Percentiles rank a stretch among this genome's conserved stretches.
These are phyloP conservation scores for Termitomyces sp. DNA, from an alignment of 768 basidiomycete genomes.

Conservation along the genomic window DNA sequence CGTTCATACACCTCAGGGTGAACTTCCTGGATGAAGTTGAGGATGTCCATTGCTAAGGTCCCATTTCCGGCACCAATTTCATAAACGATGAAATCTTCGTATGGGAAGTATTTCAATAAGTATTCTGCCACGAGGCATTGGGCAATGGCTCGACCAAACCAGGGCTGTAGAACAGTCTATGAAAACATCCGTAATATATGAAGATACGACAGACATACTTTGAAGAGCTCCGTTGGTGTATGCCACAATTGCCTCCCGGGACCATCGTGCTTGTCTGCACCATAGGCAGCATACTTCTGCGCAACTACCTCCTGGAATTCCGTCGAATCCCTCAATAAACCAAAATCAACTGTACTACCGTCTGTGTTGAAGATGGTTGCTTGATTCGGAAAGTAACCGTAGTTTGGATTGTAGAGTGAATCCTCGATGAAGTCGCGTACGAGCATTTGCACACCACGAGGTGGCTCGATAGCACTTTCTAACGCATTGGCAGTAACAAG, in stretches of 20 bases:
- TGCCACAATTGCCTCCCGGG: slow-evolving; percentile 95
- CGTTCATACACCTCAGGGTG: slow-evolving; percentile 93
- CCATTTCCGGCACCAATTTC: slow-evolving; percentile 99
- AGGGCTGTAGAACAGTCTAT: slow-evolving; percentile 55
- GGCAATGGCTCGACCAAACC: slow-evolving; percentile 90
- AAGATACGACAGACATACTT: slow-evolving; percentile 47
- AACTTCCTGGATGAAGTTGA: slow-evolving; percentile 70
- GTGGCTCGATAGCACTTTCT: slow-evolving; percentile 53
- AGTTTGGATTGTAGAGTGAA: slow-evolving; percentile 92
- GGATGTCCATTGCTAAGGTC: slow-evolving; percentile 85
- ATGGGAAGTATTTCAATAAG: slow-evolving; percentile 92
- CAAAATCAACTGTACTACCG: slow-evolving; percentile 64
- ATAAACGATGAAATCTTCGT: slow-evolving; percentile 93
- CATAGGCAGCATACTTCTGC: slow-evolving; percentile 68
- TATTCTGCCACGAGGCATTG: slow-evolving; percentile 90
- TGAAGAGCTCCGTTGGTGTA: slow-evolving; percentile 96
- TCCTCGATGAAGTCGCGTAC: slow-evolving; percentile 97
- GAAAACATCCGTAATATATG: slow-evolving; percentile 4
- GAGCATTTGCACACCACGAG: slow-evolving; percentile 86
- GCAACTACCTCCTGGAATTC: slow-evolving; percentile 86
- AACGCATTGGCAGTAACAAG: slow-evolving; percentile 71
- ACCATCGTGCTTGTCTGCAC: slow-evolving; percentile 54
- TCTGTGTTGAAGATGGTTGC: slow-evolving; percentile 82
- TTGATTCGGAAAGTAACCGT: slow-evolving; percentile 95
- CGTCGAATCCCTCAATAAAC: slow-evolving; percentile 54